A percentile compares a stretch with the other conserved stretches of the same genome.
Conservation (phyloP, 2,329 filamentous ascomycete species). For the Metarhizium brunneum region DNA sequence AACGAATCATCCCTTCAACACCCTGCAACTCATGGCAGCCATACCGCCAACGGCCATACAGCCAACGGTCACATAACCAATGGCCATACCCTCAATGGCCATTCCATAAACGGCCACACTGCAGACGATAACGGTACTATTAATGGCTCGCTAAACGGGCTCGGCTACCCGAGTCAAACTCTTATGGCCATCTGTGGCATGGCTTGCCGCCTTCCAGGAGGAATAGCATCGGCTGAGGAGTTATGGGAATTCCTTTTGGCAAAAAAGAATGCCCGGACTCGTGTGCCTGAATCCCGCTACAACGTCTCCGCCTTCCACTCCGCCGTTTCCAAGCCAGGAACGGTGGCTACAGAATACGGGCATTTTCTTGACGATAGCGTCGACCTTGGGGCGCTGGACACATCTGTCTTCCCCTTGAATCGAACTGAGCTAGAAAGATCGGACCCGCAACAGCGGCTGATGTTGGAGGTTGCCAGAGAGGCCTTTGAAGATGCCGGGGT, state of each 20-base stretch:
- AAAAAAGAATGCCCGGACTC: conserved; percentile 4
- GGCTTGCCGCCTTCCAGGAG: conserved; percentile 7
- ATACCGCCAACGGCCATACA: too few species aligned
- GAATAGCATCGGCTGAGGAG: conserved; percentile 2
- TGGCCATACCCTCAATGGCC: too few species aligned
- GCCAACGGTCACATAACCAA: too few species aligned
- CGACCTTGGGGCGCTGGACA: conserved; percentile 18
- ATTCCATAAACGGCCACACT: too few species aligned
- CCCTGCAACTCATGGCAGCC: too few species aligned
- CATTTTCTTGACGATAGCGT: conserved; percentile 15
- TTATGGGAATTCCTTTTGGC: conserved; percentile 5
- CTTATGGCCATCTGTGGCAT: conserved; percentile 8
- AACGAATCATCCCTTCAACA: too few species aligned
- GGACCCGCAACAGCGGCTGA: conserved; percentile 20
- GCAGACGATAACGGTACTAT: too few species aligned
- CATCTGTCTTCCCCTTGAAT: conserved; percentile 21
- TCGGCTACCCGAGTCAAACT: too few species aligned
- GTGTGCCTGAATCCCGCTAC: neutral
- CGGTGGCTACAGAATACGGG: conserved; percentile 10
- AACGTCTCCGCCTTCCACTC: neutral
- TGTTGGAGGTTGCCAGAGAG: conserved; percentile 20
- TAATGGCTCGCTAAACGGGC: too few species aligned
- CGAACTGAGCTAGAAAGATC: conserved; percentile 16
- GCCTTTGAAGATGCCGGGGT: conserved; percentile 17
- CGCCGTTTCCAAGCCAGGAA: neutral